A percentile compares a stretch with the other conserved stretches of the same genome.
Conservation (phyloP, 192 early-diverging fungal genomes). For the Ramicandelaber brevisporus region DNA sequence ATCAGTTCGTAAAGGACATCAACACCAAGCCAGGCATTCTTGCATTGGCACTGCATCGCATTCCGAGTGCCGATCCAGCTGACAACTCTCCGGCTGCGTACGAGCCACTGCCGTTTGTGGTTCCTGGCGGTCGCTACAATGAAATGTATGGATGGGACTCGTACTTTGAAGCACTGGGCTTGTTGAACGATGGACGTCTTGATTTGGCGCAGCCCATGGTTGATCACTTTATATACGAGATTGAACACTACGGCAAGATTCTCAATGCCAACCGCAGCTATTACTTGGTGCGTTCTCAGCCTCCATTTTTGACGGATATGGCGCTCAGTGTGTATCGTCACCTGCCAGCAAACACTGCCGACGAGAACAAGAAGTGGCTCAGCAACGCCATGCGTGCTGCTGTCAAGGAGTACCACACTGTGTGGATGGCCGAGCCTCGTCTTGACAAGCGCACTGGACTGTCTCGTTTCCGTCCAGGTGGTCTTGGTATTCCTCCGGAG, state of each 20-base stretch:
- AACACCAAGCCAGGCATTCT: constrained; percentile 78
- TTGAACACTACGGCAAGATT: constrained; percentile 95
- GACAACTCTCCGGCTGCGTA: constrained; percentile 21
- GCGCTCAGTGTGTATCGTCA: constrained; percentile 45
- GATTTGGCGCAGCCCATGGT: constrained; percentile 85
- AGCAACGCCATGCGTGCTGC: constrained; percentile 34
- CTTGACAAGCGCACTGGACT: constrained; percentile 49
- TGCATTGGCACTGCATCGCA: constrained; percentile 49
- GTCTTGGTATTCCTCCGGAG: constrained; percentile 91
- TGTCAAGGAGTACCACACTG: constrained; percentile 74
- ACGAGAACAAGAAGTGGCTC: constrained; percentile 45
- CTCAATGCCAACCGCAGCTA: constrained; percentile 96
- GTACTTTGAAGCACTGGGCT: constrained; percentile 78
- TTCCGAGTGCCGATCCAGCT: too few relatives aligned
- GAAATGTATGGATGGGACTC: constrained; percentile 99
- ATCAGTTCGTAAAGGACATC: constrained; percentile 74
- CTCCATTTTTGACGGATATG: constrained; percentile 97
- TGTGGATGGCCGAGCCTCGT: constrained; percentile 72
- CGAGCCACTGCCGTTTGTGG: constrained; percentile 76
- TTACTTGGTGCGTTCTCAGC: constrained; percentile 90
- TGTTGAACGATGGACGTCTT: constrained; percentile 61
- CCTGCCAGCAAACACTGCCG: constrained; percentile 15
- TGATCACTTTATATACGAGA: constrained; percentile 92
- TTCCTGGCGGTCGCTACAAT: constrained; percentile 96
- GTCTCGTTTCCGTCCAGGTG: constrained; percentile 64